A percentile compares a stretch with the other conserved stretches of the same genome.
Evolutionary conservation across 495 filamentous ascomycete genomes (phyloP).

Genomic region (Parathielavia appendiculata): DNA sequence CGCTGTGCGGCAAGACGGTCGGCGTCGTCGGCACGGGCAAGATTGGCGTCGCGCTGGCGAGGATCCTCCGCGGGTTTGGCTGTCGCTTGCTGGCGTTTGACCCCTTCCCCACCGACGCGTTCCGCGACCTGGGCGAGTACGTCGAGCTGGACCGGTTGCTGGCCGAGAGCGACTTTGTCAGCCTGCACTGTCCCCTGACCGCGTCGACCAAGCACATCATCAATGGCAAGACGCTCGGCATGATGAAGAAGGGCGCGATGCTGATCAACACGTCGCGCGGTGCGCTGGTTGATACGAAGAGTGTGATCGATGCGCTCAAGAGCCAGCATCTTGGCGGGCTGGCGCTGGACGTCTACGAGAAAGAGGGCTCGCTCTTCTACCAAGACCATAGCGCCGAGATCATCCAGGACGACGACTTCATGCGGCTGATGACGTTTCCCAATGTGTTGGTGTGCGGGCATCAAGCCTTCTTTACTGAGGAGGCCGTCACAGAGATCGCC

Average conservation of each 20-base stretch:
- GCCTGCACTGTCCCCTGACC: constrained; percentile 60
- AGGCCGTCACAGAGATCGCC: constrained; percentile 61
- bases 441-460: constrained; percentile 65
- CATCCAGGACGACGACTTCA: constrained; percentile 63
- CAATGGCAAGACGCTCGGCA: constrained; percentile 45
- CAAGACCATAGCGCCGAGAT: constrained; percentile 61
- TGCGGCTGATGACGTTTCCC: constrained; percentile 65
- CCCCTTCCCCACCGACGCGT: constrained; percentile 46
- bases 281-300: constrained; percentile 54
- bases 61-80: constrained; percentile 58
- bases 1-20: constrained; percentile 57
- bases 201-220: constrained; percentile 58
- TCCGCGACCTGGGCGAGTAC: constrained; percentile 47
- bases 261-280: constrained; percentile 65
- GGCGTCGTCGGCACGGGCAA: constrained; percentile 52
- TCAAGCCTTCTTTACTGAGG: constrained; percentile 65
- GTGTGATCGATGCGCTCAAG: constrained; percentile 59
- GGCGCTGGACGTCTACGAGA: constrained; percentile 56
- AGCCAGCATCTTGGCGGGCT: constrained; percentile 48
- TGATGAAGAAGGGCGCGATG: constrained; percentile 57
- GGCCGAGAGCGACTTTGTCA: constrained; percentile 53
- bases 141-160: constrained; percentile 55
- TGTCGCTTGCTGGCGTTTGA: constrained; percentile 58
- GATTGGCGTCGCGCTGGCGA: constrained; percentile 48
- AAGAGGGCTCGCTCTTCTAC: constrained; percentile 55